Evolutionary conservation across 2,329 filamentous ascomycete species (phyloP).

Genomic region (Dothidotthia symphoricarpi): DNA sequence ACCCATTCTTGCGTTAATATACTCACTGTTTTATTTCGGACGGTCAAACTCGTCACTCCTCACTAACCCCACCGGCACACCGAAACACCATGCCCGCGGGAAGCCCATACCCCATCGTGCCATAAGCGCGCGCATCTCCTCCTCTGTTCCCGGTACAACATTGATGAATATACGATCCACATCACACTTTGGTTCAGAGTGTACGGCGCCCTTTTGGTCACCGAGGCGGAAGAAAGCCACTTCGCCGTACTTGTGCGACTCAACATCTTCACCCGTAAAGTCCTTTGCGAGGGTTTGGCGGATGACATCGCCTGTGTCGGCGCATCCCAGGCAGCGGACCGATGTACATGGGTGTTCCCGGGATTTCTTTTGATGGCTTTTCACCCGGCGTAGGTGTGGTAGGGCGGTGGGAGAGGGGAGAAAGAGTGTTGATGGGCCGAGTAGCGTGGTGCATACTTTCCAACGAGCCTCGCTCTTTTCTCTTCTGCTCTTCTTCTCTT

Average conservation of each 20-base stretch:
- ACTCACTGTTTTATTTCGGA: too few species aligned
- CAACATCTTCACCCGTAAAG: conserved; percentile 13
- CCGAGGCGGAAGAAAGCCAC: conserved; percentile 48
- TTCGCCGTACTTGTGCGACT: conserved; percentile 24
- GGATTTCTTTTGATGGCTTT: conserved; percentile 19
- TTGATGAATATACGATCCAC: conserved; percentile 40
- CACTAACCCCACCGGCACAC: conserved; percentile 16
- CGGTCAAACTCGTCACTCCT: conserved; percentile 5
- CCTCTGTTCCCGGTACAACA: conserved; percentile 37
- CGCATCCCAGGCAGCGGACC: conserved; percentile 48
- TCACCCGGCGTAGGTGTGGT: conserved; percentile 30
- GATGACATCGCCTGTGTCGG: conserved; percentile 44
- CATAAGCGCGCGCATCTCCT: conserved; percentile 32
- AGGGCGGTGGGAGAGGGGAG: conserved; percentile 35
- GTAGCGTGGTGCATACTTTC: conserved; percentile 51
- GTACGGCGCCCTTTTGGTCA: conserved; percentile 43
- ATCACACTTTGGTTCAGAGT: conserved; percentile 39
- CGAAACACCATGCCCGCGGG: conserved; percentile 26
- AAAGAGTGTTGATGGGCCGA: conserved; percentile 51
- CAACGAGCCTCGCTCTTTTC: conserved; percentile 32
- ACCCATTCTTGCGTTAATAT: too few species aligned
- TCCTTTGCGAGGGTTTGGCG: conserved; percentile 36
- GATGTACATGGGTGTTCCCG: conserved; percentile 44
- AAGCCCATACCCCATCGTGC: conserved; percentile 34
- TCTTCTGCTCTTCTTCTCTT: background rate